Percentiles rank a stretch among this genome's conserved stretches.
phyloP scores from a whole-genome alignment of 2,329 filamentous ascomycete species.

The Davidsoniella australis region DNA sequence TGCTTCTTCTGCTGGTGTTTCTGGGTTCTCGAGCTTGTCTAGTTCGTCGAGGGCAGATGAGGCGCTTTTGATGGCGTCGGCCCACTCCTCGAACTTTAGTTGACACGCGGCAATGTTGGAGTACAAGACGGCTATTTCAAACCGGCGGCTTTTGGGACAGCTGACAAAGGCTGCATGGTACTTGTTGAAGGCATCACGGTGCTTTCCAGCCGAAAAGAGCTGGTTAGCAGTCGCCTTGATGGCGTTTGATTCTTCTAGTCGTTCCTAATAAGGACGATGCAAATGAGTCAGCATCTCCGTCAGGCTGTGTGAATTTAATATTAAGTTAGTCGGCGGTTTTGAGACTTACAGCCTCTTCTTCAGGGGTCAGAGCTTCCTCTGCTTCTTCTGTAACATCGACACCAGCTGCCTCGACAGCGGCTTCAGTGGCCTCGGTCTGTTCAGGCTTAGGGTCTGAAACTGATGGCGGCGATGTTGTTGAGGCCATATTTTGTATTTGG shows the following conservation, averaged over 20 bases:
- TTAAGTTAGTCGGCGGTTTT: background rate
- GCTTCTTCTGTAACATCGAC: too few relatives aligned
- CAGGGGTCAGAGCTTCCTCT: slow-evolving; percentile 29
- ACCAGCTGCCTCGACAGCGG: too few relatives aligned
- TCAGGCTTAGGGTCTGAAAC: background rate
- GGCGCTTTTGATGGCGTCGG: slow-evolving; percentile 59
- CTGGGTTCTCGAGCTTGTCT: slow-evolving; percentile 35
- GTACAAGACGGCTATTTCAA: slow-evolving; percentile 70
- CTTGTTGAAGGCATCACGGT: slow-evolving; percentile 59
- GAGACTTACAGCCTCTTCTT: slow-evolving; percentile 37
- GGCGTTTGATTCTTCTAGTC: slow-evolving; percentile 53
- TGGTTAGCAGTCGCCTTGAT: slow-evolving; percentile 64
- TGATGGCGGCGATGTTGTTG: background rate
- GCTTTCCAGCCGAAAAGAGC: slow-evolving; percentile 57
- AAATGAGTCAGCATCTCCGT: too few relatives aligned
- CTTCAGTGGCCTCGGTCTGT: too few relatives aligned
- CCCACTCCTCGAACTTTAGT: slow-evolving; percentile 72
- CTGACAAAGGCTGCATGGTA: slow-evolving; percentile 67
- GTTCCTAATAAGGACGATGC: slow-evolving; percentile 26
- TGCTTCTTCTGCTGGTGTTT: slow-evolving; percentile 18
- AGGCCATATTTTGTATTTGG: too few relatives aligned
- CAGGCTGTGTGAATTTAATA: background rate
- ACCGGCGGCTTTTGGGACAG: slow-evolving; percentile 73
- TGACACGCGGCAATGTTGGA: slow-evolving; percentile 85
- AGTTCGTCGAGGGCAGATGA: slow-evolving; percentile 56